Percentiles rank a stretch among this genome's conserved stretches.
Conservation (phyloP, 1,139 yeast species). For the Lodderomyces elongisporus region DNA sequence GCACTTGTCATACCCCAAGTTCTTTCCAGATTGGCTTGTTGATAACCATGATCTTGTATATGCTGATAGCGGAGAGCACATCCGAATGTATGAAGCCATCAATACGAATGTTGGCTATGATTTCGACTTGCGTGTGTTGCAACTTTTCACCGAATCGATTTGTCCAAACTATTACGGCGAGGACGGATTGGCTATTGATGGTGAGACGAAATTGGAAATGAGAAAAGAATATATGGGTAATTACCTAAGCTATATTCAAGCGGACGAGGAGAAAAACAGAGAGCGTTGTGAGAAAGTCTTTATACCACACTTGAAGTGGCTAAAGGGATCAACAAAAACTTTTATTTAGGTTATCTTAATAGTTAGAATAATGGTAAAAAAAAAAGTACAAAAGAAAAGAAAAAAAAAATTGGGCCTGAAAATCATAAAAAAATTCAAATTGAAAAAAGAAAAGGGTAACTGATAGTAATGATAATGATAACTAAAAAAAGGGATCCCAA, state of each 20-base stretch:
- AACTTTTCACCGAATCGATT: slow-evolving; percentile 34
- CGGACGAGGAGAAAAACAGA: slow-evolving; percentile 21
- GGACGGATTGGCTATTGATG: slow-evolving; percentile 27
- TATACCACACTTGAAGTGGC: slow-evolving; percentile 37
- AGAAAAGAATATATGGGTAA: slow-evolving; percentile 32
- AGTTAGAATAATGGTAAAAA: neutral
- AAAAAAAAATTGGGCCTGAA: no score
- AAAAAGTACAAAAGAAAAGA: neutral
- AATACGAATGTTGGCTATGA: slow-evolving; percentile 46
- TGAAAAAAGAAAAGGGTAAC: no score
- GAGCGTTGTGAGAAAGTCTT: slow-evolving; percentile 34
- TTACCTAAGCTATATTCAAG: slow-evolving; percentile 24
- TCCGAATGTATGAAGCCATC: slow-evolving; percentile 43
- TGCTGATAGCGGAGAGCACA: slow-evolving; percentile 31
- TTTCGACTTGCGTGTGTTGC: slow-evolving; percentile 43
- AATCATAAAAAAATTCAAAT: no score
- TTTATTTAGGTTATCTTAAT: no score
- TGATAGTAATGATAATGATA: no score
- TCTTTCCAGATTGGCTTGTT: slow-evolving; percentile 46
- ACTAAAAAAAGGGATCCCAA: no score
- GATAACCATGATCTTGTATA: slow-evolving; percentile 43
- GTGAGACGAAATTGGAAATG: slow-evolving; percentile 14
- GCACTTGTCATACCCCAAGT: slow-evolving; percentile 67
- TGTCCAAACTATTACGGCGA: slow-evolving; percentile 34
- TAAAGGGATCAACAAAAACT: slow-evolving; percentile 23